Percentiles rank a stretch among this genome's conserved stretches.
Evolutionary conservation across 495 filamentous ascomycete species (phyloP).

Genomic region (Wilcoxina mikolae): DNA sequence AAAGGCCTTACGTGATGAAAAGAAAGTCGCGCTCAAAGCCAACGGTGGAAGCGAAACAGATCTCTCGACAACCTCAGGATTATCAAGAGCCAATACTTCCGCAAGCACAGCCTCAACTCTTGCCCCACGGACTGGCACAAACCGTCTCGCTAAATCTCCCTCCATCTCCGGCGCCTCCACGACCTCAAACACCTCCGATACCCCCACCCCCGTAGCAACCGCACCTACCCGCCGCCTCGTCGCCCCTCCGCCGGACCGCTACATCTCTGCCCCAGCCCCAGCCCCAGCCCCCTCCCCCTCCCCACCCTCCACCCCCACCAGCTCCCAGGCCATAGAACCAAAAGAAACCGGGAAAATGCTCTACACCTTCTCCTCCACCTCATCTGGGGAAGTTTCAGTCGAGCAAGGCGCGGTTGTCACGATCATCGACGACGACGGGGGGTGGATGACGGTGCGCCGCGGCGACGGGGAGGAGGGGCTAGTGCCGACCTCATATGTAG

Average conservation of each 20-base stretch:
- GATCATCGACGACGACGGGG: conserved; percentile 30
- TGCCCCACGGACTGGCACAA: conserved; percentile 38
- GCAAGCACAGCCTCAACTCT: conserved; percentile 84
- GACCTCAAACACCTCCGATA: background rate
- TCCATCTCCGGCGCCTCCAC: conserved; percentile 7
- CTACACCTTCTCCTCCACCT: conserved; percentile 62
- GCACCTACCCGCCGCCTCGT: conserved; percentile 47
- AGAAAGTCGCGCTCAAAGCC: conserved; percentile 36
- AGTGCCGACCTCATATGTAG: conserved; percentile 5
- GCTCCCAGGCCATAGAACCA: background rate
- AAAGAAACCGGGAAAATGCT: conserved; percentile 64
- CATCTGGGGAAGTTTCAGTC: conserved; percentile 64
- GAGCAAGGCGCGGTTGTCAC: conserved; percentile 33
- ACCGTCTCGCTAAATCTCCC: conserved; percentile 12
- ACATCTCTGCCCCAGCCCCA: conserved; percentile 50
- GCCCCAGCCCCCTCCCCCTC: conserved; percentile 1
- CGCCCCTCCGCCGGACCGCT: conserved; percentile 73
- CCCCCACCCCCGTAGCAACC: conserved; percentile 20
- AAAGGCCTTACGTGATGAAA: conserved; percentile 64
- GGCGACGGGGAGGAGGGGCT: background rate
- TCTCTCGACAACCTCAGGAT: background rate
- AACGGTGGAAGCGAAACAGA: conserved; percentile 22
- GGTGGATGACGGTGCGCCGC: conserved; percentile 18
- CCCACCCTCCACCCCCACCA: background rate
- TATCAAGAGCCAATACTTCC: conserved; percentile 80